Base-by-base conservation (phyloP, 73 alveolate species). In the Blepharisma japonicum region DNA sequence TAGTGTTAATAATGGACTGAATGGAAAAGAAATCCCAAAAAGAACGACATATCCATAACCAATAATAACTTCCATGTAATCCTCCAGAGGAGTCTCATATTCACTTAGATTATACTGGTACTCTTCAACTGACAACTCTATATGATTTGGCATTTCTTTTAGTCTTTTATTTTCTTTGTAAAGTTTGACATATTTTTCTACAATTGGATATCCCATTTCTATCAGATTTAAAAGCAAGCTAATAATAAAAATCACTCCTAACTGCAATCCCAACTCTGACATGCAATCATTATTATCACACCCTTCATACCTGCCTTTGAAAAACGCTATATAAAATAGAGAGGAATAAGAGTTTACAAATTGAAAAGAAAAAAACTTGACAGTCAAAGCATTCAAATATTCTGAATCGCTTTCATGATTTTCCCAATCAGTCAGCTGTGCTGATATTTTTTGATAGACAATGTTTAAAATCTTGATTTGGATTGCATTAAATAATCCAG, bases 381-480 rank as follows among this genome's bases (percentile, higher is more conserved):
- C 77, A 11, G 42, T 14, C 21, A 61, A 61, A 27, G 18, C 21
- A 27, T 61, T 38, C 3, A 11, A 9, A 27, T 61, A 61, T 61
- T 21, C 38, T n/a, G 38, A 11, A 3, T 20, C 77, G 14, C 39
- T 61, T 61, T 38, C 50, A 61, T 61, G 4, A 27, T 61, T 61
- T 61, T 61, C 77, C 77, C 77, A 61, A 61, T 61, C 77, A 27
- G 38, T 61, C 53, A 61, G n/a, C 56, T 11, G 21, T 1, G n/a
- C 50, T 25, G 77, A 9, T 61, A 61, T n/a, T 11, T 27, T 9
- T n/a, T 61, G 21, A 38, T 25, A 61, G 0, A 61, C 0, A n/a
- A 18, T 25, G 53, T 61, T 61, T 21, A 61, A 11, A 61, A 61
- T 61, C 77, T 61, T 61, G 53, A 61, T 61, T 27, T 61, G 67